Evolutionary conservation across 73 alveolate species (phyloP), one percentile per base, ranked within the genome.

Genomic region (Paramecium octaurelia): DNA sequence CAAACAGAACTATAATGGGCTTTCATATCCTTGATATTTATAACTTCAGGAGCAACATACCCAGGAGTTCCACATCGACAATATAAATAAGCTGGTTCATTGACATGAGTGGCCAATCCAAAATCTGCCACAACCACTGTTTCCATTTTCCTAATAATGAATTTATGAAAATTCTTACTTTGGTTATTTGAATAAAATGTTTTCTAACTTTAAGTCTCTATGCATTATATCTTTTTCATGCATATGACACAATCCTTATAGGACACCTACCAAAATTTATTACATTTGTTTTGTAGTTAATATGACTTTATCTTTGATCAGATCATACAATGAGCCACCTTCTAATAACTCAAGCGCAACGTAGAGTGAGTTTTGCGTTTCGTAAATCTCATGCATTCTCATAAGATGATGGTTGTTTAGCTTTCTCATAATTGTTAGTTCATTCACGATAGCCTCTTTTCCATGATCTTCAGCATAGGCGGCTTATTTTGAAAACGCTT

Each of bases 1-100:
- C 91, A 80, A 20, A 80, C 73, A 11, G 91, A 80, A 80, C 91
- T 80, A 24, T 80, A 80, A 80, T 80, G 91, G 24, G 77, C 20
- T 46, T 80, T 80, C 91, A 80, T 80, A 43, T 80, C 94, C 68
- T 89, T 89, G 20, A 46, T 70, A 48, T 70, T 77, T 16, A 89
- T 77, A 71, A 89, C 94, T 89, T 89, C 94, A 6, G 94, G 94
- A 27, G 94, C 94, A 21, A 89, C 94, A 89, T 70, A 89, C 0
- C 94, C 94, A 43, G 94, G 94, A 40, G 94, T 89, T 58, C 94
- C 94, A 73, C 94, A 89, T 70, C 94, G 36, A 21, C 88, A 70
- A 89, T 70, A 89, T 38, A 89, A 24, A 89, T 70, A 70, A 89
- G 48, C 88, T 36, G 94, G 90, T 27, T 70, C 88, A 89, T 89